Evolutionary conservation across 2,329 filamentous ascomycete species (phyloP).

Genomic region (Huntiella bhutanensis): DNA sequence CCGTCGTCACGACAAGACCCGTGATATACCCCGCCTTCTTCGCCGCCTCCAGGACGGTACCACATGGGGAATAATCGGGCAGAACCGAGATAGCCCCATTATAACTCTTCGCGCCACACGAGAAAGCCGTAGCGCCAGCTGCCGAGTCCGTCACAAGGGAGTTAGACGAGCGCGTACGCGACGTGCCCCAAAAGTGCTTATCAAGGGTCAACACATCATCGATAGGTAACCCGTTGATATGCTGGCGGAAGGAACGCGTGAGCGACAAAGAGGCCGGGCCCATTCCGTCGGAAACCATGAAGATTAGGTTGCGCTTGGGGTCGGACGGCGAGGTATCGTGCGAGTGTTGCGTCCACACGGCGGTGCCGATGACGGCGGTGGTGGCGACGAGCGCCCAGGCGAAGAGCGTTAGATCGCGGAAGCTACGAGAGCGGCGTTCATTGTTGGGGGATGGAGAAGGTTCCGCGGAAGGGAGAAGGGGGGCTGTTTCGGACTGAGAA

Average conservation of each 20-base stretch:
- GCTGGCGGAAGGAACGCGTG: constrained; percentile 73
- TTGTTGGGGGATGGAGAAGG: constrained; percentile 15
- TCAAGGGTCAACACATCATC: constrained; percentile 66
- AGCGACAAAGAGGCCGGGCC: constrained; percentile 77
- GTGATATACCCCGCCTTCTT: constrained; percentile 84
- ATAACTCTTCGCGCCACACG: constrained; percentile 83
- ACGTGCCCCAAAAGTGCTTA: constrained; percentile 75
- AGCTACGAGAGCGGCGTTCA: constrained; percentile 21
- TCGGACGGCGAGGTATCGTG: constrained; percentile 16
- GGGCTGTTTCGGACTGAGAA: constrained; percentile 12
- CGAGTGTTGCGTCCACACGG: constrained; percentile 57
- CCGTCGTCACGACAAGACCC: constrained; percentile 83
- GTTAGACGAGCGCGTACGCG: constrained; percentile 65
- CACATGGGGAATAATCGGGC: constrained; percentile 71
- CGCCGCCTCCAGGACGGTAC: constrained; percentile 81
- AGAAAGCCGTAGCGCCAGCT: constrained; percentile 92
- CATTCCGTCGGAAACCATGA: constrained; percentile 99
- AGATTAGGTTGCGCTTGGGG: constrained; percentile 81
- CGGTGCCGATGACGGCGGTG: constrained; percentile 56
- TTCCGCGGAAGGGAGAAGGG: constrained; percentile 18
- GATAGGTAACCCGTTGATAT: constrained; percentile 50
- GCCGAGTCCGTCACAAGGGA: constrained; percentile 88
- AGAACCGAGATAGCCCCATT: constrained; percentile 88
- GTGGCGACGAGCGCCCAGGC: constrained; percentile 71
- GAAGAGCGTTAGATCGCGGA: constrained; percentile 58